phyloP scores from a whole-genome alignment of 208 protist genomes.

The Acanthamoeba royreba region DNA sequence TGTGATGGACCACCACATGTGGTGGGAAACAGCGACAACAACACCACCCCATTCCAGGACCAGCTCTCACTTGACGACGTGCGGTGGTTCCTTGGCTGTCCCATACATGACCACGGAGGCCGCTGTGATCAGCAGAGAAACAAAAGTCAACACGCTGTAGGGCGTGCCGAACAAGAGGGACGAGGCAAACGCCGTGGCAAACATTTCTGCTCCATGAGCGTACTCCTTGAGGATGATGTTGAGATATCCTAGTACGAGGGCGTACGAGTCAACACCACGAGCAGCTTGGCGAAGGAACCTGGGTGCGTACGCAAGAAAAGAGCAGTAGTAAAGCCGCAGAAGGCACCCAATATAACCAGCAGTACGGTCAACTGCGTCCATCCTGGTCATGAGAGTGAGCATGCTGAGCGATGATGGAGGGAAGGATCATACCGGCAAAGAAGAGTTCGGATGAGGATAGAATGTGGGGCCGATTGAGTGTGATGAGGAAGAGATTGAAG shows the following conservation, averaged over 20 bases:
- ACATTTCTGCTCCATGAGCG: slow-evolving; percentile 15
- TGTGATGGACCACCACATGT: too few relatives aligned
- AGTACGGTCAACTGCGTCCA: not conserved
- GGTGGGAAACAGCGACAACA: too few relatives aligned
- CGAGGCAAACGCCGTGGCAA: not conserved
- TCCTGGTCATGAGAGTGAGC: not conserved
- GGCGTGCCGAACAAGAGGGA: not conserved
- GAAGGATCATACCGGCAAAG: not conserved
- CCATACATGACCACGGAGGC: slow-evolving; percentile 21
- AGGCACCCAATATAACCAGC: not conserved
- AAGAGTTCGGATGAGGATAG: not conserved
- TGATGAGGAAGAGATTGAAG: slow-evolving; percentile 5
- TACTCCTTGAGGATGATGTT: slow-evolving; percentile 41
- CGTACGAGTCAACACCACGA: too few relatives aligned
- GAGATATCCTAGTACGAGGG: not conserved
- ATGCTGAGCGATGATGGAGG: not conserved
- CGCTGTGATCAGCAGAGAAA: not conserved
- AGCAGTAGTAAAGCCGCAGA: not conserved
- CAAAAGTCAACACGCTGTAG: not conserved
- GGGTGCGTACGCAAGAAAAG: not conserved
- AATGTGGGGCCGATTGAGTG: not conserved
- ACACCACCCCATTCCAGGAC: too few relatives aligned
- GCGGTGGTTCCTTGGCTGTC: not conserved
- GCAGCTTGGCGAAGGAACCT: not conserved
- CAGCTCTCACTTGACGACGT: too few relatives aligned